Conservation (phyloP, 2,329 filamentous ascomycete genomes). For the Beauveria bassiana region DNA sequence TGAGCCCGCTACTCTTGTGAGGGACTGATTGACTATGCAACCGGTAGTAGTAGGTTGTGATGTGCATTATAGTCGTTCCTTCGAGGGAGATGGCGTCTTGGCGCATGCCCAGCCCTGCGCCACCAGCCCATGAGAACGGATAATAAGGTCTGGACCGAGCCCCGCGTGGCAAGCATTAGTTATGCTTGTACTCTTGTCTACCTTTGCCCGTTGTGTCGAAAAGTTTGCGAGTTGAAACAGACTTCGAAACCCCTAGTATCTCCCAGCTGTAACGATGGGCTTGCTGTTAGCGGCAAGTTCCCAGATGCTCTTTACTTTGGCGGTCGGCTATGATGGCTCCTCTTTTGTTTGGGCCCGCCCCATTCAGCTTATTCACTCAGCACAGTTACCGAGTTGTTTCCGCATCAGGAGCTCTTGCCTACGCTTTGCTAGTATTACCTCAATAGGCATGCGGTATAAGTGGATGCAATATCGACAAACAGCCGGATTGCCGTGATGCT, state of each 20-base stretch:
- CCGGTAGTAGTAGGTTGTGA: too few relatives aligned
- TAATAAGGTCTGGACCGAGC: neutral
- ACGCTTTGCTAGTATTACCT: neutral
- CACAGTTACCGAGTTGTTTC: neutral
- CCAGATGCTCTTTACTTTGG: too few relatives aligned
- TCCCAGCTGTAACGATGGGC: too few relatives aligned
- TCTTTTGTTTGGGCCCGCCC: neutral
- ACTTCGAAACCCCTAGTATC: too few relatives aligned
- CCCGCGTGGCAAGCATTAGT: too few relatives aligned
- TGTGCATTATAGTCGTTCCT: too few relatives aligned
- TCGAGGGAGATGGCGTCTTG: too few relatives aligned
- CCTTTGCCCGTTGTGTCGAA: neutral
- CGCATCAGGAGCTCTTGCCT: neutral
- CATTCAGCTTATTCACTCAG: neutral
- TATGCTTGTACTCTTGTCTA: neutral
- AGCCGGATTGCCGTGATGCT: neutral
- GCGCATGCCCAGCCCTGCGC: neutral
- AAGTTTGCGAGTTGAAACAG: neutral
- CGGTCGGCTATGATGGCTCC: neutral
- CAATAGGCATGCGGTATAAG: neutral
- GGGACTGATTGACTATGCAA: too few relatives aligned
- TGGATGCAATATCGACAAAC: neutral
- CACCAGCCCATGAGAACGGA: neutral
- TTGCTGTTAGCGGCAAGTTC: too few relatives aligned
- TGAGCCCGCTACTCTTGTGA: too few relatives aligned